Evolutionary conservation across 2,329 filamentous ascomycete genomes (phyloP), one percentile per base, ranked within the genome.

Genomic region (Elsinoe perseae): DNA sequence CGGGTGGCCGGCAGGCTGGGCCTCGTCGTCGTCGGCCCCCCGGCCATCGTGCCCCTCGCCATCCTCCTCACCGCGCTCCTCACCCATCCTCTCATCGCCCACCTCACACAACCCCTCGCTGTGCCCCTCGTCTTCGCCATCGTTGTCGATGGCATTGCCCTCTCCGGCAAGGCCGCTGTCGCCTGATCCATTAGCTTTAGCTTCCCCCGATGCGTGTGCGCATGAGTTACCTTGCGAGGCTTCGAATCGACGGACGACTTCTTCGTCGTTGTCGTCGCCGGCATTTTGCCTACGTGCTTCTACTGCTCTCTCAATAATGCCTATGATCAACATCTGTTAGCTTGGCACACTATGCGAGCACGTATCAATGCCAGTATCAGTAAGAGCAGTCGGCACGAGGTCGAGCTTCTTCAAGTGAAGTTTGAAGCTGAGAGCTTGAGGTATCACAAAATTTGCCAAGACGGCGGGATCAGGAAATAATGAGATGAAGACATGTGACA

Each of bases 361-460:
- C 32, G 32, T 36, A 36, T 36, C 9, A 14, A 6, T 6, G 32
- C n/a, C n/a, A 36, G 32, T 36, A 36, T 36, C 32, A 36, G 32
- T 36, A 3, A 3, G 32, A 36, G 32, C 32, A 36, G 32, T 36
- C 12, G 32, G n/a, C 9, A 14, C 10, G 32, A 6, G 32, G n/a
- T n/a, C 32, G 32, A 36, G 10, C n/a, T 36, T 36, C 10, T 14
- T 36, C 32, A 36, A 14, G 32, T 44, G 20, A 14, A 44, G 40
- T 25, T 21, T 44, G n/a, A 12, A 23, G 40, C 40, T 21, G 12
- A 16, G 40, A 23, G 10, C 20, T 21, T 44, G 9, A 44, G 23
- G 40, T 44, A 25, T 44, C 40, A 44, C 18, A 44, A 44, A 44
- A 44, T 44, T 25, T 44, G 44, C 30, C 48, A 38, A 52, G 48